A percentile compares a stretch with the other conserved stretches of the same genome.
Evolutionary conservation across 345 rosid species (phyloP).

Genomic region (Trapa bicornis): DNA sequence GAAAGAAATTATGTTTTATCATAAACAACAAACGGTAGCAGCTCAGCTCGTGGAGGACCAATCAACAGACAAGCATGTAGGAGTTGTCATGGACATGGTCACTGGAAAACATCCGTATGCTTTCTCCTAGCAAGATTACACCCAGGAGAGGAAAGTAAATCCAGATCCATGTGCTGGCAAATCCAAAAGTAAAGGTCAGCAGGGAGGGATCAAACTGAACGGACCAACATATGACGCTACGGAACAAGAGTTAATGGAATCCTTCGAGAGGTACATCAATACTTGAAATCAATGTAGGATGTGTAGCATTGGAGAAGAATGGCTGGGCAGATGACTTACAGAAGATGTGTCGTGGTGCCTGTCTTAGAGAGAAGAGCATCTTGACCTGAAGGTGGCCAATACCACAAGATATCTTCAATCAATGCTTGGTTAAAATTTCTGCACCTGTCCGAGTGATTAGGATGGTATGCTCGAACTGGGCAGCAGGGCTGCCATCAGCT

Average conservation of each 20-base stretch:
- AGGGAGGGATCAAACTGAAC: background rate
- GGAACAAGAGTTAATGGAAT: background rate
- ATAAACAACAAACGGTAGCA: background rate
- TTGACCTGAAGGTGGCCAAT: background rate
- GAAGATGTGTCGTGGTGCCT: background rate
- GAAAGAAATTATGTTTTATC: too few species aligned
- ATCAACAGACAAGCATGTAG: background rate
- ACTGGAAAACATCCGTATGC: too few species aligned
- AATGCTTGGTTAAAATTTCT: slow-evolving; percentile 63
- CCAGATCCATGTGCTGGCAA: background rate
- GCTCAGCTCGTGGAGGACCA: background rate
- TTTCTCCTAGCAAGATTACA: too few species aligned
- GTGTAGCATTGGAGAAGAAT: background rate
- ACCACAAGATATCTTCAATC: slow-evolving; percentile 17
- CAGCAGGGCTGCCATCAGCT: slow-evolving; percentile 67
- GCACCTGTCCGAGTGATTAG: slow-evolving; percentile 77
- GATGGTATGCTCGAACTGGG: slow-evolving; percentile 85
- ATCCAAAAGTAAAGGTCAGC: too few species aligned
- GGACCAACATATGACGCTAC: background rate
- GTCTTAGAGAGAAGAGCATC: background rate
- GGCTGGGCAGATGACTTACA: background rate
- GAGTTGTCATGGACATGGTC: background rate
- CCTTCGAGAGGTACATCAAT: too few species aligned
- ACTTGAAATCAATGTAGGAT: too few species aligned
- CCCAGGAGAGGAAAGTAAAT: too few species aligned